Conservation (phyloP, 1,139 yeast species). For the Pichia sp. region DNA sequence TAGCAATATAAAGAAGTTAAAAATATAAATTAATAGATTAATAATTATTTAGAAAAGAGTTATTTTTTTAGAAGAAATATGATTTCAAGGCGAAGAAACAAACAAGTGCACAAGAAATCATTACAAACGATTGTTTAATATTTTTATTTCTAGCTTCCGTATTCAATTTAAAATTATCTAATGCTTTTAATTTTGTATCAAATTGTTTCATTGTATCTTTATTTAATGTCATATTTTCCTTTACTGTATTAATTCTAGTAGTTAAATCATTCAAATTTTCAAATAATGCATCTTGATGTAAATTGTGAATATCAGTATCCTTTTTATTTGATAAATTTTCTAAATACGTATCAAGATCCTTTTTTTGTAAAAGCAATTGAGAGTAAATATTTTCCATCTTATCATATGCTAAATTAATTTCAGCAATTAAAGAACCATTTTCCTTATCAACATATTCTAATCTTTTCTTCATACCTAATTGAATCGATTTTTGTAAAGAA, state of each 20-base stretch:
- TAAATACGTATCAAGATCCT: constrained; percentile 16
- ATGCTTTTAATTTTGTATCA: constrained; percentile 17
- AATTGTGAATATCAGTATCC: constrained; percentile 14
- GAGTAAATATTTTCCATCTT: constrained; percentile 18
- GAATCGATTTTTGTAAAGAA: constrained; percentile 18
- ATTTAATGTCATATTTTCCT: constrained; percentile 16
- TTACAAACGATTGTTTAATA: constrained; percentile 11
- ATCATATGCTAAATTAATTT: constrained; percentile 16
- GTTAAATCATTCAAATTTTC: constrained; percentile 24
- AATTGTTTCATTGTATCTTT: constrained; percentile 21
- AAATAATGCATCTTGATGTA: constrained; percentile 20
- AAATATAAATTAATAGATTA: neutral
- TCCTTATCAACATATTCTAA: constrained; percentile 21
- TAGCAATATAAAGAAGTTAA: neutral
- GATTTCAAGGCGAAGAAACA: neutral
- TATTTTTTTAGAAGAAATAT: neutral
- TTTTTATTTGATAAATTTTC: constrained; percentile 17
- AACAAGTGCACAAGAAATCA: neutral
- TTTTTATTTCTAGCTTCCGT: constrained; percentile 15
- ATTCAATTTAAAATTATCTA: constrained; percentile 18
- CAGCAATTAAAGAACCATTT: constrained; percentile 19
- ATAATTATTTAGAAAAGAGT: neutral
- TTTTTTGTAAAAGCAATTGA: constrained; percentile 16
- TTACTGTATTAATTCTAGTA: constrained; percentile 21
- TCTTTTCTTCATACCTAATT: constrained; percentile 20